Evolutionary conservation across 768 basidiomycete species (phyloP).

Genomic region (Crucibulum laeve): DNA sequence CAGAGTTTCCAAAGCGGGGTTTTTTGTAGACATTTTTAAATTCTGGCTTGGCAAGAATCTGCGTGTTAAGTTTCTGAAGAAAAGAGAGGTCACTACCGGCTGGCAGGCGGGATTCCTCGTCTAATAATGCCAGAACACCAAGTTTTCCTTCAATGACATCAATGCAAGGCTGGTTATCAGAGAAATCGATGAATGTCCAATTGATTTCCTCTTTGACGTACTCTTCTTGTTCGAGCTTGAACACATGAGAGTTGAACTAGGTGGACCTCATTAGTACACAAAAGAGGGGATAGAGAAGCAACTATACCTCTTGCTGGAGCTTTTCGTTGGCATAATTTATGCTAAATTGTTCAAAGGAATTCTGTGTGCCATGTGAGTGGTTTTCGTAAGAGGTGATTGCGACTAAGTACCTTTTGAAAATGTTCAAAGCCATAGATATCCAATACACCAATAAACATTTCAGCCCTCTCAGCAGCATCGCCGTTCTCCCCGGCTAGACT

Average conservation of each 20-base stretch:
- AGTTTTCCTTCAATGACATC: slow-evolving; percentile 97
- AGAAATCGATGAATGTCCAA: slow-evolving; percentile 99
- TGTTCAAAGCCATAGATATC: slow-evolving; percentile 98
- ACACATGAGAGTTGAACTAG: slow-evolving; percentile 98
- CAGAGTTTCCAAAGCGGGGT: slow-evolving; percentile 95
- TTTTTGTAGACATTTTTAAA: slow-evolving; percentile 94
- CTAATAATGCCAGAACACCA: slow-evolving; percentile 89
- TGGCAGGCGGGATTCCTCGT: slow-evolving; percentile 97
- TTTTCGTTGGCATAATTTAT: slow-evolving; percentile 99
- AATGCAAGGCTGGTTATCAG: slow-evolving; percentile 98
- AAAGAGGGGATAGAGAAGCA: neutral
- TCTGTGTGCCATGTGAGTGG: slow-evolving; percentile 35
- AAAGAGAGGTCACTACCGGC: slow-evolving; percentile 90
- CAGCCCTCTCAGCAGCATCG: slow-evolving; percentile 82
- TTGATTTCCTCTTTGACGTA: slow-evolving; percentile 98
- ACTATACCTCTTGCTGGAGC: slow-evolving; percentile 85
- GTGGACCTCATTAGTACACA: slow-evolving; percentile 8
- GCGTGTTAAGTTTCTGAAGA: slow-evolving; percentile 85
- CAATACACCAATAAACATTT: slow-evolving; percentile 98
- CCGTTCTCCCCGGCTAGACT: slow-evolving; percentile 94
- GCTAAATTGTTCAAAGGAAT: slow-evolving; percentile 96
- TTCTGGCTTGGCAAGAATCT: slow-evolving; percentile 75
- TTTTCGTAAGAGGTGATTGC: neutral
- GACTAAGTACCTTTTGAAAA: slow-evolving; percentile 75
- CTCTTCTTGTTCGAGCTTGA: slow-evolving; percentile 99